These are phyloP conservation scores for Juncus inflexus DNA, from an alignment of 176 grass and related monocot genomes.

Conservation along the genomic window DNA sequence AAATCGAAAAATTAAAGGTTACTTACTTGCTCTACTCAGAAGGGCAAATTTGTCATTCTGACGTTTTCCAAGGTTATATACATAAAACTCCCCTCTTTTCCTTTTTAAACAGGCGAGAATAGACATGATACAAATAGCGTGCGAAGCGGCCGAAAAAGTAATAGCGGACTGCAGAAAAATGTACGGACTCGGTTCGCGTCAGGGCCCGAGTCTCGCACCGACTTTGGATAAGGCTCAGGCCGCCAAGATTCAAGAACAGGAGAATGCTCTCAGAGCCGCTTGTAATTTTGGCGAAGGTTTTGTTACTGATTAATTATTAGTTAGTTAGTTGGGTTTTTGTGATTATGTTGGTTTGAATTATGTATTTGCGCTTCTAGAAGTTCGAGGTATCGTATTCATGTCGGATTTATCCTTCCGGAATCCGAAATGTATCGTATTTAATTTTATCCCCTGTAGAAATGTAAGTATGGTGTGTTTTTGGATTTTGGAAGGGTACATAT, in stretches of 20 bases:
- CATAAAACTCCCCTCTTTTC: background rate
- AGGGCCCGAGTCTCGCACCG: conserved; percentile 68
- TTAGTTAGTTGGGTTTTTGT: too few relatives aligned
- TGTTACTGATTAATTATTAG: conserved; percentile 8
- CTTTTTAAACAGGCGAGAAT: conserved; percentile 63
- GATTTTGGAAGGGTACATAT: too few relatives aligned
- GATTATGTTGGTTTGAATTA: too few relatives aligned
- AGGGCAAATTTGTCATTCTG: conserved; percentile 1
- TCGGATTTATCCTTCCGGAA: too few relatives aligned
- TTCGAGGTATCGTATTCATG: too few relatives aligned
- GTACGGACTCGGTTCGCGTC: conserved; percentile 67
- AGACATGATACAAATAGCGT: conserved; percentile 90
- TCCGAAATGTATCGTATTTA: too few relatives aligned
- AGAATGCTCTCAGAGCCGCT: conserved; percentile 63
- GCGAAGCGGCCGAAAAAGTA: conserved; percentile 90
- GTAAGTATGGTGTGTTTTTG: too few relatives aligned
- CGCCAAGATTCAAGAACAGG: conserved; percentile 99
- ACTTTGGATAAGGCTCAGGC: conserved; percentile 83
- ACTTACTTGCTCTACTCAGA: conserved; percentile 19
- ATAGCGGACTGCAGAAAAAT: conserved; percentile 71
- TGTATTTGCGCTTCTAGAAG: too few relatives aligned
- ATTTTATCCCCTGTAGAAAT: too few relatives aligned
- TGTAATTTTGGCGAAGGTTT: conserved; percentile 90
- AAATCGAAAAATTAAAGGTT: conserved; percentile 96
- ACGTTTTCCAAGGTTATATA: background rate